Evolutionary conservation across 805 yeast species (phyloP).

Genomic region (Ogataea nonfermentans): DNA sequence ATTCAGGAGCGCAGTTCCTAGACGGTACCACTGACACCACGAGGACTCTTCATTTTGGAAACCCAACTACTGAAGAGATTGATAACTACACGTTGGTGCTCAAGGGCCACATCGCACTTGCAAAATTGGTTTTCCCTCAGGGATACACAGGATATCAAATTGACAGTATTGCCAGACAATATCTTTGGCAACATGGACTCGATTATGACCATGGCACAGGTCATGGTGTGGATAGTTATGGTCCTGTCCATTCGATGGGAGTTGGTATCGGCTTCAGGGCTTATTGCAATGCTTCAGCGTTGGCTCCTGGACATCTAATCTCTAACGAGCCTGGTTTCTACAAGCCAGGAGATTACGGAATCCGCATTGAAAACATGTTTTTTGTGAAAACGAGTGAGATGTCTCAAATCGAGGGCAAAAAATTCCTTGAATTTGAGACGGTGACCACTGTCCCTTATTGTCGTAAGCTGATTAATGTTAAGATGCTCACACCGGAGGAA

Average conservation of each 20-base stretch:
- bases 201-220: constrained; percentile 67
- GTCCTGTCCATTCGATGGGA: constrained; percentile 64
- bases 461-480: constrained; percentile 46
- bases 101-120: constrained; percentile 54
- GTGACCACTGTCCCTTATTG: constrained; percentile 60
- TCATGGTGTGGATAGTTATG: constrained; percentile 61
- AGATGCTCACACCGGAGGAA: constrained; percentile 46
- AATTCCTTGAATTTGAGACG: constrained; percentile 52
- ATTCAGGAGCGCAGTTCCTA: constrained; percentile 59
- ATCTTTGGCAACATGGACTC: constrained; percentile 53
- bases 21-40: constrained; percentile 69
- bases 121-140: constrained; percentile 51
- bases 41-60: constrained; percentile 54
- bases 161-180: constrained; percentile 58
- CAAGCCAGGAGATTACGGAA: constrained; percentile 58
- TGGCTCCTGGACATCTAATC: constrained; percentile 53
- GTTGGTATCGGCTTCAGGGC: constrained; percentile 59
- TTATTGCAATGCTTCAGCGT: constrained; percentile 41
- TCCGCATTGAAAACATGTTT: constrained; percentile 53
- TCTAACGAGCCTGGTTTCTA: constrained; percentile 66
- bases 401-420: constrained; percentile 36
- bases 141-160: constrained; percentile 52
- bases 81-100: constrained; percentile 55
- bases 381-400: constrained; percentile 42
- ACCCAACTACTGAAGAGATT: constrained; percentile 45